Percentiles rank a stretch among this genome's conserved stretches.
Conservation (phyloP, 2,329 filamentous ascomycete species). For the Ophiognomonia clavigignenti-juglandacearum region DNA sequence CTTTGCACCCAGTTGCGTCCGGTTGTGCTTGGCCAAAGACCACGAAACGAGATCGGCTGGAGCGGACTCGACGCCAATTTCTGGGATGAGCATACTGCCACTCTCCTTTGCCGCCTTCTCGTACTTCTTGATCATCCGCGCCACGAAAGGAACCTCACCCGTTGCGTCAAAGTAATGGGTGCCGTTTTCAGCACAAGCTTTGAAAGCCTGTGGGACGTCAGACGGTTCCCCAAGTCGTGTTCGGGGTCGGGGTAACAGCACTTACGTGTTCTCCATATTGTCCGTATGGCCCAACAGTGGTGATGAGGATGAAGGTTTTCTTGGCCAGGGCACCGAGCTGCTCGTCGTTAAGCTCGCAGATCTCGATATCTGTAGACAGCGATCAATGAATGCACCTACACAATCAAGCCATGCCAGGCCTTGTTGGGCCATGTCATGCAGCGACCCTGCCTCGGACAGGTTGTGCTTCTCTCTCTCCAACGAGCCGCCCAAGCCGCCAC, state of each 20-base stretch:
- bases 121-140: conserved; percentile 57
- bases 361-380: conserved; percentile 42
- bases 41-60: conserved; percentile 56
- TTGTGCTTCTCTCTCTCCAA: too few species aligned
- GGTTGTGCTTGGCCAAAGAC: conserved; percentile 45
- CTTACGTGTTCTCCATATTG: conserved; percentile 45
- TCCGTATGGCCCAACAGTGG: conserved; percentile 56
- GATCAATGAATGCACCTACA: neutral
- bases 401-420: too few species aligned
- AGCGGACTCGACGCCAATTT: conserved; percentile 58
- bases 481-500: too few species aligned
- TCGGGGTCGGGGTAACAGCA: neutral
- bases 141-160: conserved; percentile 54
- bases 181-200: conserved; percentile 56
- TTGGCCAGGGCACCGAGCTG: conserved; percentile 45
- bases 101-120: conserved; percentile 44
- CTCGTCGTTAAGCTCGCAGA: conserved; percentile 40
- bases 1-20: conserved; percentile 41
- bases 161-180: conserved; percentile 63
- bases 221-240: neutral
- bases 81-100: conserved; percentile 57
- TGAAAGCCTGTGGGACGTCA: conserved; percentile 39
- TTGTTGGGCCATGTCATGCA: too few species aligned
- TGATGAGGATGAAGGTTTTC: conserved; percentile 53
- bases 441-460: neutral